Conservation (phyloP, 352 stramenopile species). For the Globisporangium middletonii region DNA sequence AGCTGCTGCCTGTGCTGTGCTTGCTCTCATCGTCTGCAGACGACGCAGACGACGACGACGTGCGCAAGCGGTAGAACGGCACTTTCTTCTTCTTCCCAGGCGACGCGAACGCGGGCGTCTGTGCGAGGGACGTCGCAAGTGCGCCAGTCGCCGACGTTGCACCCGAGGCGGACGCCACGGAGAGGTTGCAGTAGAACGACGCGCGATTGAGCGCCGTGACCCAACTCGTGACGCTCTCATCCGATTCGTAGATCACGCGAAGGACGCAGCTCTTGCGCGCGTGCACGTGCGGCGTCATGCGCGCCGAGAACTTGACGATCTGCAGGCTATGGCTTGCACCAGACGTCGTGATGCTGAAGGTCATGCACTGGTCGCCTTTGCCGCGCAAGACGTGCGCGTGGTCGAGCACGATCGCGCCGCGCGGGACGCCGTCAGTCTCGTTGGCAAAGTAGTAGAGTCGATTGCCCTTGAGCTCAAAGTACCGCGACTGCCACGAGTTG, state of each 20-base stretch:
- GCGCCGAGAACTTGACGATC: conserved; percentile 64
- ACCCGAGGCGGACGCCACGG: not conserved
- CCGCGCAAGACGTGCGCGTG: conserved; percentile 60
- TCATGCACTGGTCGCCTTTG: conserved; percentile 53
- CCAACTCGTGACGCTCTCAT: conserved; percentile 42
- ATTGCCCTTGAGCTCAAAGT: conserved; percentile 80
- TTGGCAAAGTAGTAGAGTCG: conserved; percentile 74
- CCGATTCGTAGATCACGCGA: conserved; percentile 51
- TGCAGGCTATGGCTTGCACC: conserved; percentile 47
- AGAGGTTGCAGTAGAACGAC: conserved; percentile 66
- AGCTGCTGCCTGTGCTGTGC: conserved; percentile 1
- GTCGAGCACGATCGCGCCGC: conserved; percentile 64
- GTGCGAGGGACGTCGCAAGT: conserved; percentile 24
- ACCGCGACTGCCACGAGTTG: conserved; percentile 69
- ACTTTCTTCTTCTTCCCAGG: conserved; percentile 26
- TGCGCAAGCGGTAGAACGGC: conserved; percentile 60
- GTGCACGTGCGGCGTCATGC: conserved; percentile 56
- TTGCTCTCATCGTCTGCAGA: conserved; percentile 28
- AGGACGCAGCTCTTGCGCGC: conserved; percentile 61
- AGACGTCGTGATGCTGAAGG: conserved; percentile 66
- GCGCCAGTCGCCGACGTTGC: conserved; percentile 18
- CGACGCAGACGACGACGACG: conserved; percentile 34
- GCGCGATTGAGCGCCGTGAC: conserved; percentile 62
- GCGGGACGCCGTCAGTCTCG: conserved; percentile 65
- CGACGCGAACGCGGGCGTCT: conserved; percentile 18